Conservation (phyloP, 2,329 filamentous ascomycete species). For the Ophiobolus disseminans region DNA sequence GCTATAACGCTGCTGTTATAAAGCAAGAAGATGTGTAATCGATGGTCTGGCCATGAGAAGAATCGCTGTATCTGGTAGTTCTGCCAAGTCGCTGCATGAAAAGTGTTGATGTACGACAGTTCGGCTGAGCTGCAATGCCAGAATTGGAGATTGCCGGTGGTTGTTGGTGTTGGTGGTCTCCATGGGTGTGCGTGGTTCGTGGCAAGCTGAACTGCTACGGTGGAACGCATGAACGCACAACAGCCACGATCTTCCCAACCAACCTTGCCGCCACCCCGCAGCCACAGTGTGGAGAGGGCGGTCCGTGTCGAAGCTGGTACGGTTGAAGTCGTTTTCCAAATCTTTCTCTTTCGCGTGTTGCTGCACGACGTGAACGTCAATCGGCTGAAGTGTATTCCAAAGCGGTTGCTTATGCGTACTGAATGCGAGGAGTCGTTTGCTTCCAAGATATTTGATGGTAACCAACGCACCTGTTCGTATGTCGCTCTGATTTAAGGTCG, state of each 20-base stretch:
- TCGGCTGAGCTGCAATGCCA: slow-evolving; percentile 8
- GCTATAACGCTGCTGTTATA: not conserved
- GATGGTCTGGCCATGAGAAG: not conserved
- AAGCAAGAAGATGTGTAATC: not conserved
- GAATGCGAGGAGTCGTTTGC: not conserved
- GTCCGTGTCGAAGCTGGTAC: not conserved
- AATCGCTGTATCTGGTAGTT: not conserved
- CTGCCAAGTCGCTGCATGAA: slow-evolving; percentile 11
- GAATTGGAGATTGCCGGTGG: not conserved
- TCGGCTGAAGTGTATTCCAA: not conserved
- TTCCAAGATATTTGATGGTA: not conserved
- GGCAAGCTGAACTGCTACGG: no score
- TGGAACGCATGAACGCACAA: slow-evolving; percentile 21
- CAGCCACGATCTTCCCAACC: not conserved
- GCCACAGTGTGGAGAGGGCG: slow-evolving; percentile 1
- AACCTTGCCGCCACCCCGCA: not conserved
- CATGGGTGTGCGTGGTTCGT: not conserved
- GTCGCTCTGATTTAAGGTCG: slow-evolving; percentile 1
- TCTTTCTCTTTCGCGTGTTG: not conserved
- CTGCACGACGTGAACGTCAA: not conserved
- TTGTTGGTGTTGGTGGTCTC: slow-evolving; percentile 5
- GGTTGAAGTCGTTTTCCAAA: not conserved
- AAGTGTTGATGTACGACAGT: slow-evolving; percentile 17
- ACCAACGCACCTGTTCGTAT: not conserved
- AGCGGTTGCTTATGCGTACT: not conserved